A percentile compares a stretch with the other conserved stretches of the same genome.
These are phyloP conservation scores for Lenwebbia sp. DNA, from an alignment of 345 rosid genomes.

Conservation along the genomic window DNA sequence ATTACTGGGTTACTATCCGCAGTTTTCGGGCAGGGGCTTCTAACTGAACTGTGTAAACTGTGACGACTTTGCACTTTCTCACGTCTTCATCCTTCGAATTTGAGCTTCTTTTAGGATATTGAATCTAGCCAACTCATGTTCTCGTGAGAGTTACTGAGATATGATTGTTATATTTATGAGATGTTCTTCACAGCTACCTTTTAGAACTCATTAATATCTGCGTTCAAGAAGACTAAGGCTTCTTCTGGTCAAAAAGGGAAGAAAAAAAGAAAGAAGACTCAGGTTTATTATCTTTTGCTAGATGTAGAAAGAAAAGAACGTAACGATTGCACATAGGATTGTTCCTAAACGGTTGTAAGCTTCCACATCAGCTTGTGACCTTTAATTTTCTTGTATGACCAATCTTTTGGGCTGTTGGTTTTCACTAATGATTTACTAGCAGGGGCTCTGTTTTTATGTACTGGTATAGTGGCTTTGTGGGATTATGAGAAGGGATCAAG, in stretches of 20 bases:
- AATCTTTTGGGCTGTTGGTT: slow-evolving; percentile 38
- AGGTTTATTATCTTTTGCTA: background rate
- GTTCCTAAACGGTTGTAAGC: background rate
- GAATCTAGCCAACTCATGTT: background rate
- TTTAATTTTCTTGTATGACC: slow-evolving; percentile 13
- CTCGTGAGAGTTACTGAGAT: background rate
- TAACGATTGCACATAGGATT: background rate
- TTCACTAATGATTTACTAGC: slow-evolving; percentile 64
- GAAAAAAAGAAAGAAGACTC: background rate
- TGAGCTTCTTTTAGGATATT: background rate
- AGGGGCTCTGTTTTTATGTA: slow-evolving; percentile 60
- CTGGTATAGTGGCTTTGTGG: slow-evolving; percentile 78
- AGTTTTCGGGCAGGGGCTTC: background rate
- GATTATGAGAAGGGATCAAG: slow-evolving; percentile 35
- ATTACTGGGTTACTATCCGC: background rate
- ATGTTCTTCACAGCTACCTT: background rate
- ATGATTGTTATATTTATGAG: background rate
- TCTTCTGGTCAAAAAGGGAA: background rate
- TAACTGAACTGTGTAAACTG: background rate
- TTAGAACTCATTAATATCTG: background rate
- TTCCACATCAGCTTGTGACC: background rate
- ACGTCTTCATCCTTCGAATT: background rate
- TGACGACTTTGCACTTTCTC: background rate
- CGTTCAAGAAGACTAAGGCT: background rate
- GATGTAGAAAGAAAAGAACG: background rate